Evolutionary conservation across 1,284 basidiomycete genomes (phyloP), one percentile per base, ranked within the genome.

Genomic region (Apiotrichum akiyoshidainum): DNA sequence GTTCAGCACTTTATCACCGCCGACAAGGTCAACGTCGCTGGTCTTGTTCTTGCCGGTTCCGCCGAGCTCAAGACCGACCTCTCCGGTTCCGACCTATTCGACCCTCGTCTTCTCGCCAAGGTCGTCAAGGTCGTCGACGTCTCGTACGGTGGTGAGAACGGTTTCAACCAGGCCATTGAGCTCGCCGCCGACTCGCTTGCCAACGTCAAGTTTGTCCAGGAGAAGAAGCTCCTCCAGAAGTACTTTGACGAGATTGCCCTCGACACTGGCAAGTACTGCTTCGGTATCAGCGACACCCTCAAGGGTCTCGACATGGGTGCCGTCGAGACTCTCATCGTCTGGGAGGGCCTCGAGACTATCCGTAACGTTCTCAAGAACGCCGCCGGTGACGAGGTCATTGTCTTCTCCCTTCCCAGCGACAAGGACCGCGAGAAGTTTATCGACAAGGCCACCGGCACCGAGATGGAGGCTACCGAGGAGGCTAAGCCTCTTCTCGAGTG

Each of bases 211-310:
- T 99, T 99, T 69, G 93, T 99, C 17, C 95, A 99, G 79, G 95
- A 99, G 83, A 99, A 99, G 84, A 89, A 83, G 77, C 85, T 97
- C 46, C 96, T 97, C 69, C 94, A 98, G 76, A 92, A 86, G 76
- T 99, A 98, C 83, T 98, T 99, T 79, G 95, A 99, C 75, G 96
- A 99, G 81, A 99, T 99, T 79, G 95, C 93, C 64, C 90, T 92
- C 76, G 95, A 99, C 76, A 95, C 92, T 21, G 92, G 87, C 72
- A 92, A 90, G 79, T 99, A 97, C 82, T 98, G 95, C 81, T 99
- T 97, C 76, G 96, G 95, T 80, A 85, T 99, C 63, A 90, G 91
- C 17, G 96, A 99, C 76, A 99, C 96, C 0, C 85, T 99, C 69
- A 97, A 96, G 77, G 93, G 89, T 40, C 85, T 99, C 52, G 96